Evolutionary conservation across 176 grass and related monocot species (phyloP), one percentile per base, ranked within the genome.

Genomic region (Avena atlantica): DNA sequence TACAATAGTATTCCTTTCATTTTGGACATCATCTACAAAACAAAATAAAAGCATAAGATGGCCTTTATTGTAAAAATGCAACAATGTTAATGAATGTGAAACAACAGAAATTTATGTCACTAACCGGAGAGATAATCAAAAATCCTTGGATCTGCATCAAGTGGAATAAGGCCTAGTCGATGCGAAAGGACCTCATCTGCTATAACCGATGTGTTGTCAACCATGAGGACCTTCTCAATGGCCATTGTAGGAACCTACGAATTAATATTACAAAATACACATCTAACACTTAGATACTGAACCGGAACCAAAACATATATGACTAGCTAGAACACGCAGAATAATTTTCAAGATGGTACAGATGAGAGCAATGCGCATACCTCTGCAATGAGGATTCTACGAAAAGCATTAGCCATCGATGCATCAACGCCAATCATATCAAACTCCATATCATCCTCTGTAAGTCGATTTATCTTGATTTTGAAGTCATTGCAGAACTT

Each of bases 391-490:
- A 98, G 93, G 57, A 98, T 96, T 81, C 93, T 90, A 20, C 93
- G 76, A 63, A 98, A 94, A 79, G 96, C 92, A 91, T 98, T 98
- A 73, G 85, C 93, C 74, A 98, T 87, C 1, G 93, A 93, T 74
- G 88, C 93, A 94, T 98, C 93, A 86, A 94, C 66, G 70, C 93
- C 93, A 88, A 98, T 91, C 88, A 98, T 96, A 92, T 98, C 93
- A 83, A 98, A 98, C 79, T 98, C 96, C 50, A 98, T 94, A 47
- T 98, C 90, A 67, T 98, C 96, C 74, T 93, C 36, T 23, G 87
- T 94, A 77, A 98, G 93, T 62, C 87, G 86, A 36, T 84, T 86
- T 81, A 98, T 78, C 85, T 90, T 80, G 6, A 94, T 24, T 84
- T 96, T 94, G 17, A 98, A 98, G 69, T 85, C 77, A 4, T 81